These are phyloP conservation scores for Lomentospora prolificans DNA, from an alignment of 2,329 filamentous ascomycete species.

Conservation along the genomic window DNA sequence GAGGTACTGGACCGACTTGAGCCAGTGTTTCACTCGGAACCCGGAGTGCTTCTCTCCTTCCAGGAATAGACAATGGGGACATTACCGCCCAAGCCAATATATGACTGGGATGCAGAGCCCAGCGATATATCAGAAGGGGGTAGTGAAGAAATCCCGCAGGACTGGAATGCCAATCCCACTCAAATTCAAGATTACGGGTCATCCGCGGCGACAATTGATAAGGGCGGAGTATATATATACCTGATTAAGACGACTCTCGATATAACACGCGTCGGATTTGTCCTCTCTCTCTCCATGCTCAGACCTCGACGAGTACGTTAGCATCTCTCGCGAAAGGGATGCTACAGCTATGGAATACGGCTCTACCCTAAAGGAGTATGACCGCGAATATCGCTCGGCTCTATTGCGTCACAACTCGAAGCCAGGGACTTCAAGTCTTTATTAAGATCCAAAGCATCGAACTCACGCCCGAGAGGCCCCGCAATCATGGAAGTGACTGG, in stretches of 20 bases:
- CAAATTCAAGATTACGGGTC: neutral
- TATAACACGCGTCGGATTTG: neutral
- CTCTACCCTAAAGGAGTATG: neutral
- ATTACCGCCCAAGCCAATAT: neutral
- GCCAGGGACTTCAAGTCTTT: neutral
- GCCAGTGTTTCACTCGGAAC: slow-evolving; percentile 3
- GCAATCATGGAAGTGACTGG: slow-evolving; percentile 1
- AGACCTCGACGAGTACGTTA: neutral
- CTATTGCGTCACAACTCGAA: neutral
- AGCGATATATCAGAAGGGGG: neutral
- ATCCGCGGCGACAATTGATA: neutral
- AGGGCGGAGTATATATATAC: neutral
- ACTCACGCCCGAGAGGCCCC: neutral
- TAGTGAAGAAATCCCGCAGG: neutral
- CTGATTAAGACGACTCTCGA: neutral
- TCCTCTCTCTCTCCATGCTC: neutral
- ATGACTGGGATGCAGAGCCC: neutral
- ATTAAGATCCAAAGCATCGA: slow-evolving; percentile 5
- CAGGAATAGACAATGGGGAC: slow-evolving; percentile 7
- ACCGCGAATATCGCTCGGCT: neutral
- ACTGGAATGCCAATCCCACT: neutral
- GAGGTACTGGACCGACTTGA: neutral
- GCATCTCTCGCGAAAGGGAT: neutral
- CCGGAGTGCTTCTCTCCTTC: slow-evolving; percentile 1
- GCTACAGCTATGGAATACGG: neutral